Evolutionary conservation across 2,329 filamentous ascomycete genomes (phyloP), one percentile per base, ranked within the genome.

Genomic region (Botryotinia convoluta): DNA sequence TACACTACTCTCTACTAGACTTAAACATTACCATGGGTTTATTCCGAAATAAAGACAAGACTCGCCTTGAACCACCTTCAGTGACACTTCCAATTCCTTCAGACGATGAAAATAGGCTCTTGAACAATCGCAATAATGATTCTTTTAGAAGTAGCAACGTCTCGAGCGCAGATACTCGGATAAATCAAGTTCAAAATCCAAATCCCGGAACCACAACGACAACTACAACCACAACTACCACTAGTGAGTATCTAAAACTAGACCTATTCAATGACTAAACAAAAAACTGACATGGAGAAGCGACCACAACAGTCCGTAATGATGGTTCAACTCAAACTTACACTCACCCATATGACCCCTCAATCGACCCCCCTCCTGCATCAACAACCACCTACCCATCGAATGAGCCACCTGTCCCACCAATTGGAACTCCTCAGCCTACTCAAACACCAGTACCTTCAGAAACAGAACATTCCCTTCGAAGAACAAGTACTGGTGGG

Each of bases 71-170:
- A 45, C 35, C 37, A 18, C 20, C 51, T 67, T 18, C 39, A 45
- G 51, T 14, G 35, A 51, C 63, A 59, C 42, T 39, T 2, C 63
- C 63, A 69, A 60, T 45, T 35, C 35, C 59, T 35, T 9, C 45
- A 42, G 65, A 68, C 14, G 65, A 64, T 42, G 37, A 51, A 39
- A 62, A 51, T 61, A 37, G 39, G 32, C 3, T 69, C 10, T 32
- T 37, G 26, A 61, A 35, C 54, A 61, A 72, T 54, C 44, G 54
- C 26, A 69, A 72, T 48, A 69, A 72, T 42, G 71, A 72, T 42
- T 72, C 63, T 1, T 72, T 69, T 35, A 59, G 39, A 69, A 71
- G 72, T 69, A 73, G 72, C 48, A 73, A 73, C 59, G 57, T 73
- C 7, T 73, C 72, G 51, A 71, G 59, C 39, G 67, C 72, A 69